Percentiles rank a stretch among this genome's conserved stretches.
phyloP scores from a whole-genome alignment of 208 protist genomes.

The Porcisia deanei region DNA sequence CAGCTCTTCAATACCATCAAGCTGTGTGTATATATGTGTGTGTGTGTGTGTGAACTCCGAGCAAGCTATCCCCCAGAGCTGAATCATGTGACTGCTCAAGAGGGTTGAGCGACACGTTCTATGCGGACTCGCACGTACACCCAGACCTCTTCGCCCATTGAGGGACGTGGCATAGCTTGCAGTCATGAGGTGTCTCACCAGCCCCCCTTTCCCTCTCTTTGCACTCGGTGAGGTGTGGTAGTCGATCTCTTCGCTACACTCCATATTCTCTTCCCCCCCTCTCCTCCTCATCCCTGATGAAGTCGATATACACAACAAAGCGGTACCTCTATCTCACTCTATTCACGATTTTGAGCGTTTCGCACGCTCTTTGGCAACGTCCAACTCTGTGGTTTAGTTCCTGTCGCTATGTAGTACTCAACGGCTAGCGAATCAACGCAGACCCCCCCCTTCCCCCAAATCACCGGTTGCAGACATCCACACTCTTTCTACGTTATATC shows the following conservation, averaged over 20 bases:
- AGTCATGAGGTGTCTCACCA: neutral
- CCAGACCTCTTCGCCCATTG: too few species aligned
- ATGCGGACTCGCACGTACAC: neutral
- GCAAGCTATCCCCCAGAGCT: neutral
- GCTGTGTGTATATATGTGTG: neutral
- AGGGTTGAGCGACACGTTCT: neutral
- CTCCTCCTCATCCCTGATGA: neutral
- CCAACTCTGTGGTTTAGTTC: neutral
- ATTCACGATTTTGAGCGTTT: too few species aligned
- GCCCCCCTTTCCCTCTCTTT: neutral
- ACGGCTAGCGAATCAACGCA: neutral
- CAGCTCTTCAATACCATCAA: neutral
- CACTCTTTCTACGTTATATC: neutral
- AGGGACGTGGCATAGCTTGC: neutral
- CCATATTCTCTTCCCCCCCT: neutral
- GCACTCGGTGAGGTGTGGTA: too few species aligned
- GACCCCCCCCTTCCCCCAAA: too few species aligned
- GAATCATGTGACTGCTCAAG: neutral
- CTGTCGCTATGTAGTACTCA: neutral
- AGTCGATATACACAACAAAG: neutral
- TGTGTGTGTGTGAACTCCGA: neutral
- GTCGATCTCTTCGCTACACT: neutral
- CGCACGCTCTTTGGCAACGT: neutral
- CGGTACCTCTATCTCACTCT: too few species aligned
- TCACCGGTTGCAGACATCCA: neutral